These are phyloP conservation scores for Psilocybe cubensis DNA, from an alignment of 768 basidiomycete genomes.

Conservation along the genomic window DNA sequence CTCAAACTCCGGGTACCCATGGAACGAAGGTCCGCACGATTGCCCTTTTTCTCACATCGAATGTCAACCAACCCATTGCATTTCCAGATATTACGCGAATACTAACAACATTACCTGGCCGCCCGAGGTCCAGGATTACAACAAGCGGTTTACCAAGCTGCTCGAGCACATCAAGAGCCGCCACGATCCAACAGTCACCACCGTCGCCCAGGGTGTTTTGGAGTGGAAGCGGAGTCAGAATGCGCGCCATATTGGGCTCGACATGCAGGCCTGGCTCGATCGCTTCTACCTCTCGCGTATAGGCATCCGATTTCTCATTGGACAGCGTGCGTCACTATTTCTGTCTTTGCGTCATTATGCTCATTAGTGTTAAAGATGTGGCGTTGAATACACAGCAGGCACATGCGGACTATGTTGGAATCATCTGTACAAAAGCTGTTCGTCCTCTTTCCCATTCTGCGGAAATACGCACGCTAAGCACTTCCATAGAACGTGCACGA, in stretches of 20 bases:
- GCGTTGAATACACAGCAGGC: conserved; percentile 92
- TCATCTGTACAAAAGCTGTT: conserved; percentile 93
- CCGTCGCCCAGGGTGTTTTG: conserved; percentile 93
- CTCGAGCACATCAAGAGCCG: conserved; percentile 90
- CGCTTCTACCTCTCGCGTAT: conserved; percentile 96
- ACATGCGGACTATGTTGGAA: conserved; percentile 92
- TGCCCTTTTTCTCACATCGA: background rate
- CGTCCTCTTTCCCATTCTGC: conserved; percentile 30
- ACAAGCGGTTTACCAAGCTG: conserved; percentile 84
- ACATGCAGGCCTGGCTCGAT: conserved; percentile 95
- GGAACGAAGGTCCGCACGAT: conserved; percentile 79
- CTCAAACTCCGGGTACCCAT: conserved; percentile 80
- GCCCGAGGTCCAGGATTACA: conserved; percentile 93
- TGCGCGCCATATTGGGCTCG: conserved; percentile 72
- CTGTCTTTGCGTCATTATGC: background rate
- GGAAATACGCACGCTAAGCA: background rate
- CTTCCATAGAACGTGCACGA: conserved; percentile 87
- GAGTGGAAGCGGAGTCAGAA: conserved; percentile 90
- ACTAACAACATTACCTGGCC: conserved; percentile 77
- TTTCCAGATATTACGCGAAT: conserved; percentile 83
- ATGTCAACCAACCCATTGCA: too few relatives aligned
- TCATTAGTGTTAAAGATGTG: conserved; percentile 62
- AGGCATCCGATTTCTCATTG: conserved; percentile 95
- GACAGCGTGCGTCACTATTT: conserved; percentile 71
- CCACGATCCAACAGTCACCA: conserved; percentile 97